Percentiles rank a stretch among this genome's conserved stretches.
phyloP scores from a whole-genome alignment of 148 eudicot genomes.

The Rhododendron simsii region DNA sequence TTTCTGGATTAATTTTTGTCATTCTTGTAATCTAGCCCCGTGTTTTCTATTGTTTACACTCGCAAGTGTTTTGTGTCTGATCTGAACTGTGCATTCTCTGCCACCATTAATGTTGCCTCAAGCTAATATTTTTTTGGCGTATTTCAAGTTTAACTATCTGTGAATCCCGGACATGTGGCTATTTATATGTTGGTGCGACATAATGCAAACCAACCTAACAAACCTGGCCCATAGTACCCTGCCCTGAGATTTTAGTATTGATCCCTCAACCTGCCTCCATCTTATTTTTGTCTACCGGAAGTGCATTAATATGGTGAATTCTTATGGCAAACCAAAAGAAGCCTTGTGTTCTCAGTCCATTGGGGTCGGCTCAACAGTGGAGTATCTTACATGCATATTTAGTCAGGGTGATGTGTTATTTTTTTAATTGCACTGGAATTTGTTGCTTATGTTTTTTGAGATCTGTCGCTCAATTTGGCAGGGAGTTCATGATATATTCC shows the following conservation, averaged over 20 bases:
- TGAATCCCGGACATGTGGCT: not conserved
- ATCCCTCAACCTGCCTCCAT: not conserved
- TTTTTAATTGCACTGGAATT: not conserved
- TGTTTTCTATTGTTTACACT: not conserved
- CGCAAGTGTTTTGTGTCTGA: not conserved
- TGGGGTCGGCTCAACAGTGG: not conserved
- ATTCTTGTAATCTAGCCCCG: not conserved
- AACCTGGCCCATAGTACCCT: not conserved
- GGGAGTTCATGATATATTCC: conserved; percentile 99
- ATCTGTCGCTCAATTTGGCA: conserved; percentile 16
- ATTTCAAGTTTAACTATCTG: not conserved
- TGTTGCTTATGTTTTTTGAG: not conserved
- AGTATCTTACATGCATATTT: not conserved
- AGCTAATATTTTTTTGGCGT: not conserved
- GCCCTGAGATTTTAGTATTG: not conserved
- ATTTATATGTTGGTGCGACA: not conserved
- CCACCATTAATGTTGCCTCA: not conserved
- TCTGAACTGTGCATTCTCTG: not conserved
- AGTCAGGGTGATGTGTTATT: not conserved
- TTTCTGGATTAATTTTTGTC: not conserved
- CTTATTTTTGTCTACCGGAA: not conserved
- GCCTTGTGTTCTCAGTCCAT: not conserved
- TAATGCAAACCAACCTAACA: not conserved
- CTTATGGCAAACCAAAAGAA: not conserved
- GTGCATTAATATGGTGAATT: not conserved